phyloP scores from a whole-genome alignment of 768 basidiomycete species.

The Lepiota brunneoincarnata region DNA sequence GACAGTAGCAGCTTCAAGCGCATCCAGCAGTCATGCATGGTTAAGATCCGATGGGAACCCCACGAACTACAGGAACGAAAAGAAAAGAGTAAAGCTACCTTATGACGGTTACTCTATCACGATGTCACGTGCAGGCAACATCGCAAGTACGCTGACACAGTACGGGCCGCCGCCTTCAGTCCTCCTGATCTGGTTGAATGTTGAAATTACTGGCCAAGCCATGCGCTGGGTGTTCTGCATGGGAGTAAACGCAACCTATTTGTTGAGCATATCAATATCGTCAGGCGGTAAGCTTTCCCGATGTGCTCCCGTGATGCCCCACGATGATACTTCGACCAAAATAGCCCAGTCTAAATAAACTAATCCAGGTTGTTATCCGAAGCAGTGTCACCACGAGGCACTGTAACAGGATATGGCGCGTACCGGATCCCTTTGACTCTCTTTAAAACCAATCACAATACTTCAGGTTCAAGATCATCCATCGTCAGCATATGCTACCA shows the following conservation, averaged over 20 bases:
- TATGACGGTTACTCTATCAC: too few relatives aligned
- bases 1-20: too few relatives aligned
- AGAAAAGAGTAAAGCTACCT: too few relatives aligned
- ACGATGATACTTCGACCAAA: background rate
- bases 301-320: background rate
- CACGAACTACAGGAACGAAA: too few relatives aligned
- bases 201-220: background rate
- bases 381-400: constrained; percentile 3
- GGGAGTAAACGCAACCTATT: background rate
- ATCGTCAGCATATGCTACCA: background rate
- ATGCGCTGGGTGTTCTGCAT: background rate
- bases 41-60: too few relatives aligned
- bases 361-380: background rate
- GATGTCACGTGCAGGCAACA: background rate
- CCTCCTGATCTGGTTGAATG: background rate
- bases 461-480: background rate
- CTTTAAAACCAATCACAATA: background rate
- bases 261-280: too few relatives aligned
- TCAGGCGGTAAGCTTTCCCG: background rate
- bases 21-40: too few relatives aligned
- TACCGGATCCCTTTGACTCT: background rate
- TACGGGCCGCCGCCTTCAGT: background rate
- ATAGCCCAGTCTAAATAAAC: background rate
- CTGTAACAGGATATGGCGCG: too few relatives aligned
- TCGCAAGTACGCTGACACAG: background rate